Base-by-base conservation (phyloP, 1,139 yeast genomes). In the Nakaseomyces sp. region DNA sequence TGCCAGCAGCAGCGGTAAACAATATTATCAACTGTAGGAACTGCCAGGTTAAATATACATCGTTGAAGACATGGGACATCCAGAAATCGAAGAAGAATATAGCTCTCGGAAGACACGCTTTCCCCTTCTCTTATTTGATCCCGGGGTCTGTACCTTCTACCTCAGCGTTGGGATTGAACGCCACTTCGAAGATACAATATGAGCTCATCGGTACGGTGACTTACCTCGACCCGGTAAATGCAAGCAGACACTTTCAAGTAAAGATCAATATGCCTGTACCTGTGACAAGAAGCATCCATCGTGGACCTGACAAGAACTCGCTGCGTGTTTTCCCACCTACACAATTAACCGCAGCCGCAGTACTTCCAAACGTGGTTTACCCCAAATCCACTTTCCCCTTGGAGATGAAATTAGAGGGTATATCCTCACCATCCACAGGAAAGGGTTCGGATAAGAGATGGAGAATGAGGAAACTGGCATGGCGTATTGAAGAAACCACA, bases 301-400 rank as follows among this genome's bases (percentile, higher is more conserved):
- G 88, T 35, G 93, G 93, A 8, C 85, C 87, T 2, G 96, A 89
- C 60, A 73, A 88, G 52, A 87, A 85, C 58, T 86, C 95, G 0
- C 67, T 87, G 35, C 73, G 99, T 48, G 87, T 93, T 1, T 91
- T 91, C 63, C 98, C 98, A 1, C 97, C 99, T 3, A 91, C 97
- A 0, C 86, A 83, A 41, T 81, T 91, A 32, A 81, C 86, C 3
- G 94, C 96, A 3, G 77, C 82, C 33, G 89, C 95, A 3, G 82
- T 82, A 4, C 68, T 91, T 40, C 98, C 98, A 2, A 84, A 85
- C 50, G 95, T 87, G 13, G 75, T 86, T 17, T 85, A 85, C 60
- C 98, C 98, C 9, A 82, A 85, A 56, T 83, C 95, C 0, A 72
- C 81, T 0, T 86, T 91, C 57, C 83, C 93, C 0, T 72, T 91